Evolutionary conservation across 1,284 basidiomycete genomes (phyloP).

Genomic region (Trichosporon ovoides): DNA sequence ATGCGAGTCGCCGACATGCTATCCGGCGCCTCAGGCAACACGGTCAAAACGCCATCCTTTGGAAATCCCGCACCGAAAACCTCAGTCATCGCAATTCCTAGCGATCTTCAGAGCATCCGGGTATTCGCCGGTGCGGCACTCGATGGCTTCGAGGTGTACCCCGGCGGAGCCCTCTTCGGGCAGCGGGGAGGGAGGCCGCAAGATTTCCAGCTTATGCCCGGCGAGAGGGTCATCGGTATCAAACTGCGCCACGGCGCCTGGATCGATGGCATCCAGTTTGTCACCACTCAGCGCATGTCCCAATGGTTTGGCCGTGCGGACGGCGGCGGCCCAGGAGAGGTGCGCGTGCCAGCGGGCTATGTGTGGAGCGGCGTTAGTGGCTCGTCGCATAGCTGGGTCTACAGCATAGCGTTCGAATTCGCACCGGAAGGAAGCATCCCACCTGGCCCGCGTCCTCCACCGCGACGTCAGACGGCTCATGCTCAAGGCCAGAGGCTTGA

Average conservation of each 20-base stretch:
- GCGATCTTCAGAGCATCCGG: conserved; percentile 4
- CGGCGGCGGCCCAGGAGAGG: conserved; percentile 12
- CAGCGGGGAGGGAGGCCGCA: conserved; percentile 9
- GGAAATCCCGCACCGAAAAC: not conserved
- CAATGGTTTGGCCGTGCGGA: conserved; percentile 9
- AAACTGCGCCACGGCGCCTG: conserved; percentile 14
- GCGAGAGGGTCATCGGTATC: conserved; percentile 13
- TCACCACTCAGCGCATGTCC: conserved; percentile 10
- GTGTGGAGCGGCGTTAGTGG: conserved; percentile 5
- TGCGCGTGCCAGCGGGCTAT: conserved; percentile 9
- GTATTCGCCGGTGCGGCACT: conserved; percentile 8
- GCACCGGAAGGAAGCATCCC: not conserved
- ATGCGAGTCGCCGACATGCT: conserved; percentile 57
- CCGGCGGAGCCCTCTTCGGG: conserved; percentile 7
- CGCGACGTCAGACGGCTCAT: no score
- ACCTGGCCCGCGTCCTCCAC: no score
- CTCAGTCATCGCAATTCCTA: not conserved
- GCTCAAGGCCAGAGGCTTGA: no score
- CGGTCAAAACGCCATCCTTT: conserved; percentile 1
- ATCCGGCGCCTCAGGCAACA: no score
- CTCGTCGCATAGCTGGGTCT: not conserved
- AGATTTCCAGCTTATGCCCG: conserved; percentile 2
- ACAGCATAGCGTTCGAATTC: conserved; percentile 12
- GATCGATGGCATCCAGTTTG: conserved; percentile 16
- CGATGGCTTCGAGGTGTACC: conserved; percentile 11